Percentiles rank a stretch among this genome's conserved stretches.
Evolutionary conservation across 2,329 filamentous ascomycete genomes (phyloP).

Genomic region (Furcasterigmium sp.): DNA sequence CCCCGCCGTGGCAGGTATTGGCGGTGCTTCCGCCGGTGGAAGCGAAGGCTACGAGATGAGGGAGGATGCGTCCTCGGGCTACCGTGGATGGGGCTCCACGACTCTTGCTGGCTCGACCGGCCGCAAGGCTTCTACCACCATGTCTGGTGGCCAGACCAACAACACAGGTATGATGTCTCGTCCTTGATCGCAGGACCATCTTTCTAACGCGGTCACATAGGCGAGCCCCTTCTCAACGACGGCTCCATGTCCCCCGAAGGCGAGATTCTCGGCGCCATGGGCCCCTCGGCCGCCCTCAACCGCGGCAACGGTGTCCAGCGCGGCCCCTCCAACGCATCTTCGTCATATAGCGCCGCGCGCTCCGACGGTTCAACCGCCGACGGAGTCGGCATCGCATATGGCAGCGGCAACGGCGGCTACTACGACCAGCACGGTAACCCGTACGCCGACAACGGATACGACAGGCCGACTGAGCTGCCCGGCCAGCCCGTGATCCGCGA

Average conservation of each 20-base stretch:
- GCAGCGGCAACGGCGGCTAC: conserved; percentile 33
- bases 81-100: conserved; percentile 90
- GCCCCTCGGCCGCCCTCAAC: conserved; percentile 63
- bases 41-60: conserved; percentile 67
- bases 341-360: conserved; percentile 80
- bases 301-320: conserved; percentile 69
- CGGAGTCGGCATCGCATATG: conserved; percentile 39
- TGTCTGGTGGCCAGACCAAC: conserved; percentile 68
- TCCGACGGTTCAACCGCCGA: conserved; percentile 62
- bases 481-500: conserved; percentile 84
- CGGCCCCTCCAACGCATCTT: conserved; percentile 92
- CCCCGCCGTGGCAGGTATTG: conserved; percentile 38
- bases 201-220: conserved; percentile 15
- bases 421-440: conserved; percentile 59
- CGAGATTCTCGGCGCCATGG: conserved; percentile 79
- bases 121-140: conserved; percentile 82
- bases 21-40: conserved; percentile 24
- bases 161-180: conserved; percentile 23
- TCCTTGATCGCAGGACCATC: background rate
- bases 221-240: conserved; percentile 57
- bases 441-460: conserved; percentile 40
- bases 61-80: conserved; percentile 70
- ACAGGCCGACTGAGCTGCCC: conserved; percentile 34
- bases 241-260: conserved; percentile 59
- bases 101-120: conserved; percentile 62